Base-by-base conservation (phyloP, 1,284 basidiomycete genomes). In the Phylloboletellus chloephorus region DNA sequence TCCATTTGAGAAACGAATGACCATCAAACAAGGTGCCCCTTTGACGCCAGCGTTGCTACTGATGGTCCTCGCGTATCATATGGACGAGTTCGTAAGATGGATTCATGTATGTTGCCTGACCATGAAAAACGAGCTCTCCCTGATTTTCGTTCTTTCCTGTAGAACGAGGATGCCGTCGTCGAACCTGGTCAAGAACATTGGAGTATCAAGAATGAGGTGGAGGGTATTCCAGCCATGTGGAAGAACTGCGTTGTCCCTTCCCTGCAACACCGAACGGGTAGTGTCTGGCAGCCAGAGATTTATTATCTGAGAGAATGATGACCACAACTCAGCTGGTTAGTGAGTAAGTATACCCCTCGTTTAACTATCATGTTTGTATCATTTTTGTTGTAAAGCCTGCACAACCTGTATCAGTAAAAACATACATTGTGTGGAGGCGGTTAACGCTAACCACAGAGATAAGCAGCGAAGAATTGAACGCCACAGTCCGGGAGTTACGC, bases 271-370 rank as follows among this genome's bases (percentile, higher is more conserved):
- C 52, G 56, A 36, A 63, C 58, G 12, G 67, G 67, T 11, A 55
- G 62, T 17, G 53, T 56, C 25, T 72, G 71, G 67, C 67, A 69
- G 39, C 57, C 65, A 16, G 68, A 69, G 37, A 51, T 73, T 28
- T 67, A 56, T 41, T 51, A 31, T 39, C 44, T n/a, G 16, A 53
- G 36, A 43, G 37, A 10, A 37, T 52, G 31, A 52, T 16, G 25
- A 1, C 57, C 52, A 51, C 43, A 7, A 55, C 54, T 22, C 26
- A 30, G 31, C 37, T 26, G 11, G 29, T 16, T 26, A 11, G 29
- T 16, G 22, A 26, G 35, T 16, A 43, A 39, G 46, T 31, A 37
- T 36, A 38, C 31, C 31, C 28, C 31, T 51, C 40, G 34, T 42
- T 30, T 30, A 40, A 46, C 44, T 24, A 23, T 31, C 48, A 24